Base-by-base conservation (phyloP, 805 yeast genomes). In the Jamesozyma hellenica region DNA sequence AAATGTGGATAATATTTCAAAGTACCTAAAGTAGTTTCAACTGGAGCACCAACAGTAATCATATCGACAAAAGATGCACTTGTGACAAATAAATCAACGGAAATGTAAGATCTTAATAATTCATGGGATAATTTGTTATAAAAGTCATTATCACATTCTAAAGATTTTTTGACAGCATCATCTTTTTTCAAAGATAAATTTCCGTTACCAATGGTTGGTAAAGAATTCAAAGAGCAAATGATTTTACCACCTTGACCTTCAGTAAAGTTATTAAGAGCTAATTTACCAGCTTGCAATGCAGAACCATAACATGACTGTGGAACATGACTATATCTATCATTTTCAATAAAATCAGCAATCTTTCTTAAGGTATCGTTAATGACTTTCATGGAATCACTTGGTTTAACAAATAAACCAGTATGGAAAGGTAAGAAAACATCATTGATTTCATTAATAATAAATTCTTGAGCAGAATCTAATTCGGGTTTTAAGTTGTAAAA, bases 151-250 rank as follows among this genome's bases (percentile, higher is more conserved):
- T 75, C 77, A 5, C 86, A 72, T 18, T 72, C 66, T 49, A 79
- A 70, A 12, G 77, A 63, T 18, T 67, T 72, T 46, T 74, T 73
- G 35, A 71, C 73, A 7, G 63, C 65, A 25, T 61, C 64, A 23
- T 66, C 64, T 19, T 53, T 58, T 32, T 53, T 55, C 25, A 69
- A 57, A n/a, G 66, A 63, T 39, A 81, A 67, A 9, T 71, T 66
- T 4, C 96, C 96, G 0, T 86, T 80, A 0, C 95, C 95, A 71
- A 77, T 71, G 1, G 84, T 71, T 6, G 98, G 96, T 30, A 86
- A 58, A 2, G 78, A 64, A 2, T 84, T 70, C 32, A 88, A 61
- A 4, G 82, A 59, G 0, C 83, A 71, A 17, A 81, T 72, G 27
- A 90, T 77, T 50, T 88, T 83, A 43, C 97, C 98, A 45, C 92